These are phyloP conservation scores for Aechmea fasciata DNA, from an alignment of 176 grass and related monocot genomes.

Conservation along the genomic window DNA sequence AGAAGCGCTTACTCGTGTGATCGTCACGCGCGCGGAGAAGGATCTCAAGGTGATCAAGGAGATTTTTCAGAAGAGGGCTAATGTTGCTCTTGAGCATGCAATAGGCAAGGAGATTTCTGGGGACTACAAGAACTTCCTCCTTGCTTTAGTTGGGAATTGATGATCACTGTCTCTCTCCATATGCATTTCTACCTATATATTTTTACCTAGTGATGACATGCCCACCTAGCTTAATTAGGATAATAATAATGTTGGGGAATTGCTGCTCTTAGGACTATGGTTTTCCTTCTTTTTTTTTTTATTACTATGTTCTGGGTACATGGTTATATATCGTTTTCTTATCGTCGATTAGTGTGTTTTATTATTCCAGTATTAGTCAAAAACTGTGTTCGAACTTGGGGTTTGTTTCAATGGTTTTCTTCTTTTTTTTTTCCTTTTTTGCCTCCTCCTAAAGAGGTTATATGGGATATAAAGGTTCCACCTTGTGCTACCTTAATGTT, in stretches of 20 bases:
- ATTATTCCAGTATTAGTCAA: no score
- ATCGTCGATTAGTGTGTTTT: no score
- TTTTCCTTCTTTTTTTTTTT: no score
- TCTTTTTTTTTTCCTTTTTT: no score
- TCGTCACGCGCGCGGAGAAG: constrained; percentile 73
- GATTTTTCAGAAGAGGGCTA: constrained; percentile 41
- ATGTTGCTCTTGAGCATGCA: constrained; percentile 40
- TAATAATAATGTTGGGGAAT: not conserved
- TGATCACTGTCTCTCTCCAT: not conserved
- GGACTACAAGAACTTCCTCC: constrained; percentile 67
- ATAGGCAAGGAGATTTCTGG: constrained; percentile 46
- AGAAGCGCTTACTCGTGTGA: constrained; percentile 44
- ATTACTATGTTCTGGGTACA: no score
- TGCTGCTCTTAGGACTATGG: not conserved
- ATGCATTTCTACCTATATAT: not conserved
- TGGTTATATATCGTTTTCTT: no score
- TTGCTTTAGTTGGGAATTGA: constrained; percentile 50
- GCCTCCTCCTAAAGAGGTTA: no score
- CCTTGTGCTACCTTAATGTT: no score
- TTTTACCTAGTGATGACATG: not conserved
- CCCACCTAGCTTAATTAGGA: not conserved
- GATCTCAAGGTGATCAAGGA: constrained; percentile 55
- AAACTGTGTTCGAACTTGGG: no score
- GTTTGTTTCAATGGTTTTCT: no score
- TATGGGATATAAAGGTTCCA: no score